Percentiles rank a stretch among this genome's conserved stretches.
These are phyloP conservation scores for Melocanna baccifera DNA, from an alignment of 176 grass and related monocot species.

Conservation along the genomic window DNA sequence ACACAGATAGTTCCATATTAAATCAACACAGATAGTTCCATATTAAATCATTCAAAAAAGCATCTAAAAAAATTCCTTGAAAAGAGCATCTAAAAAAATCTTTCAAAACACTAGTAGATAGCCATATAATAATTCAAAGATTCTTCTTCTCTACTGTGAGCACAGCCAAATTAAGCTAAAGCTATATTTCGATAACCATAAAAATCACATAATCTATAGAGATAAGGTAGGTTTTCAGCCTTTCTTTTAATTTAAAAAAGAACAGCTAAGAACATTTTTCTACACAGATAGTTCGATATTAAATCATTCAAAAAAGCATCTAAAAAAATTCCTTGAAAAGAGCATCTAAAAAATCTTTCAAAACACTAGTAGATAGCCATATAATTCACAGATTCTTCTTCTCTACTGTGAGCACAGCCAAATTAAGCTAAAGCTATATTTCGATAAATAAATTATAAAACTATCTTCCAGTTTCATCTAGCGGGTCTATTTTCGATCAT, in stretches of 20 bases:
- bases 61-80: background rate
- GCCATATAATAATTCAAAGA: background rate
- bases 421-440: background rate
- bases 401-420: background rate
- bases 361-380: background rate
- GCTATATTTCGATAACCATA: background rate
- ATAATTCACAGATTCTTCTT: background rate
- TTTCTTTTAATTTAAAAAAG: background rate
- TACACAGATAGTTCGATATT: background rate
- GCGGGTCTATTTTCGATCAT: background rate
- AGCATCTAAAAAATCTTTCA: background rate
- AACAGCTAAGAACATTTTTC: background rate
- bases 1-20: background rate
- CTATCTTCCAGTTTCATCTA: background rate
- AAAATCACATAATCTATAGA: background rate
- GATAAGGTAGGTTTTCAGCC: background rate
- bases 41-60: background rate
- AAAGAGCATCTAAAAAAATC: background rate
- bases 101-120: background rate
- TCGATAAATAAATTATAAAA: background rate
- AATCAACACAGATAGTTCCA: background rate
- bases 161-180: background rate
- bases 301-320: background rate
- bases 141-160: background rate
- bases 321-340: background rate